Evolutionary conservation across 129 eudicot species (phyloP).

Genomic region (Deinandra increscens): DNA sequence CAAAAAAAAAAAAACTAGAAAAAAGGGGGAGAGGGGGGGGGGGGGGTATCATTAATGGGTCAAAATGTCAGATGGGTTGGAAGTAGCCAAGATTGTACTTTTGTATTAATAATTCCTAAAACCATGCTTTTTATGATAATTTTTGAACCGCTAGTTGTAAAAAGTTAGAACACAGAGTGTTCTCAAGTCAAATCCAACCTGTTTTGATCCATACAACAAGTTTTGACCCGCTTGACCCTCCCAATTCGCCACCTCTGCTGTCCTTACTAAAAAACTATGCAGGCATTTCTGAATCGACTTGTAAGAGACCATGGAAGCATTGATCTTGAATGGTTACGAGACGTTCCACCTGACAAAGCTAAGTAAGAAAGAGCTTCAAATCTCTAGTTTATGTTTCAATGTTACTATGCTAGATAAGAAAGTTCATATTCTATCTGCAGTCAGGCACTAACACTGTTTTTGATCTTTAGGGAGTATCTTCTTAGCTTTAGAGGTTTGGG

Average conservation of each 20-base stretch:
- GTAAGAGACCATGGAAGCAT: slow-evolving; percentile 87
- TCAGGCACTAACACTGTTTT: not conserved
- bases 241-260: not conserved
- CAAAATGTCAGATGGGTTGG: not conserved
- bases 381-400: not conserved
- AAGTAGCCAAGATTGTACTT: not conserved
- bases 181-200: not conserved
- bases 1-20: not conserved
- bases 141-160: not conserved
- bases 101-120: not conserved
- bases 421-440: not conserved
- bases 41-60: not conserved
- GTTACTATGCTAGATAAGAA: not conserved
- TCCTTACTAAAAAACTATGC: slow-evolving; percentile 22
- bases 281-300: slow-evolving; percentile 85
- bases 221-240: not conserved
- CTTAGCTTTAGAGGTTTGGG: slow-evolving; percentile 81
- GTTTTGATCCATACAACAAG: not conserved
- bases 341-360: slow-evolving; percentile 92
- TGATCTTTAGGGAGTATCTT: slow-evolving; percentile 66
- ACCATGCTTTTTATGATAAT: not conserved
- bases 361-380: slow-evolving; percentile 52
- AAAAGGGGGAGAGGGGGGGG: too few species aligned
- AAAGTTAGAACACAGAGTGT: not conserved
- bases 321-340: slow-evolving; percentile 96